phyloP scores from a whole-genome alignment of 768 basidiomycete species.

The Neoboletus magnificus region DNA sequence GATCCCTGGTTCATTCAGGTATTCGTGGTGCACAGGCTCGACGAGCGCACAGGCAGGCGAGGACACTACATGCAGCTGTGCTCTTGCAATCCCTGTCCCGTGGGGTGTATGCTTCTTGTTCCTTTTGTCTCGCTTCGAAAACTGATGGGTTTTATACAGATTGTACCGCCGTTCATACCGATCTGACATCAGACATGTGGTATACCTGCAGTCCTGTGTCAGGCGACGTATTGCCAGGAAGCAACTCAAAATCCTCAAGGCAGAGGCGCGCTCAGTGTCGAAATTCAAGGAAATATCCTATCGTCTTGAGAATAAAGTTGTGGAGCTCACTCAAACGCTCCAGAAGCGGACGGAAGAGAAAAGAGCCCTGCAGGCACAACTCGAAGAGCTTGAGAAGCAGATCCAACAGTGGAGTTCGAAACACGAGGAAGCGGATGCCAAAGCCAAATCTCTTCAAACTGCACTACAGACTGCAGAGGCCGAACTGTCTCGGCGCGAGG shows the following conservation, averaged over 20 bases:
- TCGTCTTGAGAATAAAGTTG: slow-evolving; percentile 96
- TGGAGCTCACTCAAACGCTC: slow-evolving; percentile 92
- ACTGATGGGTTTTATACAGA: slow-evolving; percentile 34
- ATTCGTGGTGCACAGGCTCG: slow-evolving; percentile 75
- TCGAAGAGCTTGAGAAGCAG: slow-evolving; percentile 80
- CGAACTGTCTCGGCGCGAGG: slow-evolving; percentile 69
- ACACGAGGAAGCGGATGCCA: slow-evolving; percentile 81
- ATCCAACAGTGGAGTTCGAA: slow-evolving; percentile 80
- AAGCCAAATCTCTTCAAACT: slow-evolving; percentile 66
- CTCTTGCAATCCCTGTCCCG: slow-evolving; percentile 80
- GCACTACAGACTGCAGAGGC: slow-evolving; percentile 69
- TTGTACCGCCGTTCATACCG: slow-evolving; percentile 52
- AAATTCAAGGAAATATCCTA: slow-evolving; percentile 99
- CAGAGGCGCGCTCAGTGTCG: slow-evolving; percentile 94
- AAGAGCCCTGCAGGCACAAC: slow-evolving; percentile 75
- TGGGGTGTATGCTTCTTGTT: slow-evolving; percentile 68
- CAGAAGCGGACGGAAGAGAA: slow-evolving; percentile 90
- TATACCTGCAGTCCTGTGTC: slow-evolving; percentile 88
- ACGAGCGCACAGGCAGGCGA: slow-evolving; percentile 51
- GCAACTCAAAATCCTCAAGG: slow-evolving; percentile 77
- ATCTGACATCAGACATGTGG: slow-evolving; percentile 63
- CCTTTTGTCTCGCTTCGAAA: not conserved
- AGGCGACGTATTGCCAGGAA: slow-evolving; percentile 85
- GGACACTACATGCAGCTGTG: slow-evolving; percentile 59
- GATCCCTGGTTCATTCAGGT: slow-evolving; percentile 39